These are phyloP conservation scores for Lactarius vividus DNA, from an alignment of 768 basidiomycete genomes.

Conservation along the genomic window DNA sequence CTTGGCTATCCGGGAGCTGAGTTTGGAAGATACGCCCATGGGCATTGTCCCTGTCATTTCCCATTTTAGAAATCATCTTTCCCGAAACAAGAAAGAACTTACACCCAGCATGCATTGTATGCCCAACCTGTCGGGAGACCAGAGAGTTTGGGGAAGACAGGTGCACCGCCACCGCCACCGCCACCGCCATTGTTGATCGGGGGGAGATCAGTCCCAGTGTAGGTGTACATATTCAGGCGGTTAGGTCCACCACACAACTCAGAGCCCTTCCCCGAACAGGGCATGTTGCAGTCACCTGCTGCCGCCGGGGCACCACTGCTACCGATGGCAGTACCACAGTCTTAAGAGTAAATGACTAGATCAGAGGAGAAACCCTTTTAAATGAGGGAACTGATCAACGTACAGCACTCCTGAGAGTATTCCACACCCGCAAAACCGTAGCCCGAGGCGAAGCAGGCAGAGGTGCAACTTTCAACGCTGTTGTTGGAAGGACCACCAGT, in stretches of 20 bases:
- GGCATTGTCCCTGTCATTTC: constrained; percentile 48
- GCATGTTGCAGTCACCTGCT: constrained; percentile 61
- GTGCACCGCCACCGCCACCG: constrained; percentile 30
- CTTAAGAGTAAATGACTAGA: constrained; percentile 32
- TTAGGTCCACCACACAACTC: constrained; percentile 76
- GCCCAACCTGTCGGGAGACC: constrained; percentile 23
- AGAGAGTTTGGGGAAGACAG: constrained; percentile 21
- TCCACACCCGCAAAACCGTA: constrained; percentile 41
- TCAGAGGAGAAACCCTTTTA: not conserved
- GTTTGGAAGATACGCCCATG: constrained; percentile 58
- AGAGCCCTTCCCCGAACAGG: constrained; percentile 57
- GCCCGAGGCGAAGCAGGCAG: constrained; percentile 57
- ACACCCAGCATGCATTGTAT: constrained; percentile 50
- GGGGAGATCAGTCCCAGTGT: constrained; percentile 55
- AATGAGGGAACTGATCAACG: constrained; percentile 5
- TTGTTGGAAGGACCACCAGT: constrained; percentile 41
- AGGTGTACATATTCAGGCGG: constrained; percentile 65
- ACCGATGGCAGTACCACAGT: constrained; percentile 47
- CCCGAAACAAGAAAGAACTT: constrained; percentile 15
- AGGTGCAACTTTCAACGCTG: constrained; percentile 57
- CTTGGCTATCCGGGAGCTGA: constrained; percentile 38
- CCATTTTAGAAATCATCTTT: not conserved
- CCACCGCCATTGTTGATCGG: constrained; percentile 34
- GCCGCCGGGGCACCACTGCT: constrained; percentile 48
- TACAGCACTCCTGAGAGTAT: constrained; percentile 54